These are phyloP conservation scores for Pseudopyricularia javanii DNA, from an alignment of 2,329 filamentous ascomycete genomes.

Conservation along the genomic window DNA sequence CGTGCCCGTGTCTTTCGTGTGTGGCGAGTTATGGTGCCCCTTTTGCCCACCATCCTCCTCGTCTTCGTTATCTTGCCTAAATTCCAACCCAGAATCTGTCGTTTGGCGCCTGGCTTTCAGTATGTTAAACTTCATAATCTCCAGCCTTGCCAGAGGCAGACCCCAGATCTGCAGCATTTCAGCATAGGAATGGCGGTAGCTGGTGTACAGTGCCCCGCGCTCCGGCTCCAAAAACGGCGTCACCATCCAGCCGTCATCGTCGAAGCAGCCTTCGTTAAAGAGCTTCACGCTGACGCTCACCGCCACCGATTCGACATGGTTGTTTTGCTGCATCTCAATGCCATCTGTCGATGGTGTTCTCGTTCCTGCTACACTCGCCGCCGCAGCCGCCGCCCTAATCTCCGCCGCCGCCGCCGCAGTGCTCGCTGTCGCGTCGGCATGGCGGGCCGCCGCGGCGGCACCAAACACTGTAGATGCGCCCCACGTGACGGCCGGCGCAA, in stretches of 20 bases:
- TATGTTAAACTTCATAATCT: slow-evolving; percentile 59
- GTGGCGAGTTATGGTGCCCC: not conserved
- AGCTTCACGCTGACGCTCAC: slow-evolving; percentile 39
- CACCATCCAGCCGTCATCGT: slow-evolving; percentile 54
- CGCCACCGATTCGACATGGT: slow-evolving; percentile 20
- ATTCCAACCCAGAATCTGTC: slow-evolving; percentile 6
- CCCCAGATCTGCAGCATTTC: slow-evolving; percentile 57
- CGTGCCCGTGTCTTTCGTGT: not conserved
- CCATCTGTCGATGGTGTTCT: slow-evolving; percentile 2
- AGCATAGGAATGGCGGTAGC: slow-evolving; percentile 54
- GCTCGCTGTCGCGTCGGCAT: not conserved
- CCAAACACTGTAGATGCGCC: slow-evolving; percentile 30
- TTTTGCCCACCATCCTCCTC: not conserved
- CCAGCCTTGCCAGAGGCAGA: slow-evolving; percentile 47
- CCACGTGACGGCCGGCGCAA: slow-evolving; percentile 41
- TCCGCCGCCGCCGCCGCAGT: not conserved
- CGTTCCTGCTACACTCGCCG: not conserved
- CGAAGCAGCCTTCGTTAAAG: slow-evolving; percentile 52
- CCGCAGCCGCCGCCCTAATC: not conserved
- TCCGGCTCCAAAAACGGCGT: slow-evolving; percentile 43
- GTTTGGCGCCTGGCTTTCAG: slow-evolving; percentile 25
- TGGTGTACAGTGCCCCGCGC: slow-evolving; percentile 36
- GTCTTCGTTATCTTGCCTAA: not conserved
- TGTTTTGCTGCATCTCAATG: not conserved
- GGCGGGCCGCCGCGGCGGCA: slow-evolving; percentile 6